A percentile compares a stretch with the other conserved stretches of the same genome.
phyloP scores from a whole-genome alignment of 176 grass and related monocot genomes.

The Puya raimondii region DNA sequence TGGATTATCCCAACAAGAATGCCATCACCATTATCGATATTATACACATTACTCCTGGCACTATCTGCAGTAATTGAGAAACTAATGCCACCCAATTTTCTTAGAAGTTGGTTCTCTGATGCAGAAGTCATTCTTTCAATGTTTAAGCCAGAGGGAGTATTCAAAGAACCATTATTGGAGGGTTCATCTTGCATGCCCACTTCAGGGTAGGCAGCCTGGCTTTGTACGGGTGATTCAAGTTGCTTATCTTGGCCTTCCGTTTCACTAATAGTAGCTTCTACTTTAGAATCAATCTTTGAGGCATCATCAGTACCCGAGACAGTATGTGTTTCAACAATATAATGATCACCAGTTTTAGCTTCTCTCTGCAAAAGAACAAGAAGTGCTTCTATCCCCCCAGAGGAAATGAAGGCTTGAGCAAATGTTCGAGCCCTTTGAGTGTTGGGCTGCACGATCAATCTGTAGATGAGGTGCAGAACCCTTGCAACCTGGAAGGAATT shows the following conservation, averaged over 20 bases:
- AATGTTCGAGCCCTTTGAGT: slow-evolving; percentile 75
- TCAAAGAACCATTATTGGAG: slow-evolving; percentile 11
- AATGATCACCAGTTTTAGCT: slow-evolving; percentile 65
- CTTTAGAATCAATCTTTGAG: slow-evolving; percentile 19
- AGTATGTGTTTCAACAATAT: slow-evolving; percentile 47
- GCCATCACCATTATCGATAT: slow-evolving; percentile 89
- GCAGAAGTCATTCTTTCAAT: slow-evolving; percentile 39
- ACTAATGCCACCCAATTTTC: slow-evolving; percentile 67
- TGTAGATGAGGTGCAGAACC: slow-evolving; percentile 92
- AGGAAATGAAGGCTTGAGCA: slow-evolving; percentile 80
- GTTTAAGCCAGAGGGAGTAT: slow-evolving; percentile 16
- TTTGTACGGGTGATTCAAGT: slow-evolving; percentile 36
- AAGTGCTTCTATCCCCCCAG: slow-evolving; percentile 78
- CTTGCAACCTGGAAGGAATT: slow-evolving; percentile 79
- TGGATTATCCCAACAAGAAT: slow-evolving; percentile 85
- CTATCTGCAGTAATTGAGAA: slow-evolving; percentile 89
- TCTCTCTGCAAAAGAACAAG: slow-evolving; percentile 88
- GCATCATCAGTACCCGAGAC: slow-evolving; percentile 23
- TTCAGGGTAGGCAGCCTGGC: slow-evolving; percentile 25
- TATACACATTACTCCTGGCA: slow-evolving; percentile 84
- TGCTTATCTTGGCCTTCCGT: slow-evolving; percentile 23
- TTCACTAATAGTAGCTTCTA: slow-evolving; percentile 28
- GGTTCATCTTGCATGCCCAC: slow-evolving; percentile 28
- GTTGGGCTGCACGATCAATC: slow-evolving; percentile 88
- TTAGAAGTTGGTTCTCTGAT: slow-evolving; percentile 57